Conservation (phyloP, 2,329 filamentous ascomycete species). For the Sphaerulina vaccinii region DNA sequence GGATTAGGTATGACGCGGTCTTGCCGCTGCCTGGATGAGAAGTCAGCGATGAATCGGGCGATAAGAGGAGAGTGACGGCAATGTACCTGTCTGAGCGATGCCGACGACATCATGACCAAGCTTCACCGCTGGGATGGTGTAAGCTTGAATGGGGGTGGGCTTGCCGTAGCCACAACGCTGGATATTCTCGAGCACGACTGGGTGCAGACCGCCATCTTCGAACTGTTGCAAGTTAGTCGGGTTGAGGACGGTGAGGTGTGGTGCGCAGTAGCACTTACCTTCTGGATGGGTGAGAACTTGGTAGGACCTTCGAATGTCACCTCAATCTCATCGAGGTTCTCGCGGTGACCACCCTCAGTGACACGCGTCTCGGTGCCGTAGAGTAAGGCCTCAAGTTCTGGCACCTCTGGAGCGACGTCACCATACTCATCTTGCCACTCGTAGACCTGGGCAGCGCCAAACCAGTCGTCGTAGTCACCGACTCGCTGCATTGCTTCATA, state of each 20-base stretch:
- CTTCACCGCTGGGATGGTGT: slow-evolving; percentile 76
- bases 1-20: slow-evolving; percentile 88
- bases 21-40: slow-evolving; percentile 77
- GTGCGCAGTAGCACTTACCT: slow-evolving; percentile 46
- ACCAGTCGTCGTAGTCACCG: slow-evolving; percentile 44
- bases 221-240: slow-evolving; percentile 52
- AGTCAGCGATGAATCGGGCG: slow-evolving; percentile 12
- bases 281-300: slow-evolving; percentile 49
- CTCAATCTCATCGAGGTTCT: slow-evolving; percentile 52
- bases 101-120: slow-evolving; percentile 79
- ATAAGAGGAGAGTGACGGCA: neutral
- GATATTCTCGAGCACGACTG: slow-evolving; percentile 76
- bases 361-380: slow-evolving; percentile 60
- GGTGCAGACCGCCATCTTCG: slow-evolving; percentile 77
- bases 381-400: slow-evolving; percentile 70
- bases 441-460: slow-evolving; percentile 64
- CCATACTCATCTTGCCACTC: slow-evolving; percentile 84
- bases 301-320: slow-evolving; percentile 52
- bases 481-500: slow-evolving; percentile 29
- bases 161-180: slow-evolving; percentile 65
- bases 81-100: slow-evolving; percentile 85
- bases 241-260: neutral
- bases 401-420: slow-evolving; percentile 72
- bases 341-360: slow-evolving; percentile 63
- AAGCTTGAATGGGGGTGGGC: slow-evolving; percentile 86